Evolutionary conservation across 228 moss, liverwort and hornwort species (phyloP).

Genomic region (Sphagnum magellanicum): DNA sequence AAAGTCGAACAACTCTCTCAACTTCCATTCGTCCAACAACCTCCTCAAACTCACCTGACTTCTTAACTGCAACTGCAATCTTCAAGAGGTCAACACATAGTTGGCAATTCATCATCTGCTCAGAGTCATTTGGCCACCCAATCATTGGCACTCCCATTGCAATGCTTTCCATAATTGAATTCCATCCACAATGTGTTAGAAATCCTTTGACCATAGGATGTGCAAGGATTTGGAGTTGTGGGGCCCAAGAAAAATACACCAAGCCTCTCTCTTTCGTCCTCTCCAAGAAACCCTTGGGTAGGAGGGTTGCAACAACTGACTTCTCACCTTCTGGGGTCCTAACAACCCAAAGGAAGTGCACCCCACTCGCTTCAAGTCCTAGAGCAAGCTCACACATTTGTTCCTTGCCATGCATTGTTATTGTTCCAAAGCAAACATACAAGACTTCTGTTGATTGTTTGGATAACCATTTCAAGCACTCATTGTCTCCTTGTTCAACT

Average conservation of each 20-base stretch:
- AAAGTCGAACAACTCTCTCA: constrained; percentile 20
- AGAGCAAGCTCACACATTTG: constrained; percentile 9
- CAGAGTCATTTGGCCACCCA: constrained; percentile 29
- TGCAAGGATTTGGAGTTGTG: constrained; percentile 21
- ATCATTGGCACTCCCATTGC: constrained; percentile 24
- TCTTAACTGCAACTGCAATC: constrained; percentile 17
- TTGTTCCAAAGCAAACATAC: constrained; percentile 20
- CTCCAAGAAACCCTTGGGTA: constrained; percentile 37
- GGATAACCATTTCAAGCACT: constrained; percentile 14
- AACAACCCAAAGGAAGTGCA: constrained; percentile 21
- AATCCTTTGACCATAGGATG: constrained; percentile 28
- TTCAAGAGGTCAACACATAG: constrained; percentile 10
- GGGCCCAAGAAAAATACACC: constrained; percentile 24
- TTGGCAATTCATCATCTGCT: constrained; percentile 38
- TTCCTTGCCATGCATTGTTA: neutral
- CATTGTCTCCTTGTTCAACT: constrained; percentile 1
- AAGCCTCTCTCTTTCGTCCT: constrained; percentile 24
- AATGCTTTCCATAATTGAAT: constrained; percentile 25
- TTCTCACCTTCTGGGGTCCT: neutral
- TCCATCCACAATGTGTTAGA: constrained; percentile 41
- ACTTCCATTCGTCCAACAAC: constrained; percentile 8
- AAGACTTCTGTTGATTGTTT: constrained; percentile 15
- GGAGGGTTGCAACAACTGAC: neutral
- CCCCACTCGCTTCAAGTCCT: constrained; percentile 12
- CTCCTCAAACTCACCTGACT: constrained; percentile 4